Evolutionary conservation across 306 rosid genomes (phyloP), one percentile per base, ranked within the genome.

Genomic region (Gleditsia sinensis): DNA sequence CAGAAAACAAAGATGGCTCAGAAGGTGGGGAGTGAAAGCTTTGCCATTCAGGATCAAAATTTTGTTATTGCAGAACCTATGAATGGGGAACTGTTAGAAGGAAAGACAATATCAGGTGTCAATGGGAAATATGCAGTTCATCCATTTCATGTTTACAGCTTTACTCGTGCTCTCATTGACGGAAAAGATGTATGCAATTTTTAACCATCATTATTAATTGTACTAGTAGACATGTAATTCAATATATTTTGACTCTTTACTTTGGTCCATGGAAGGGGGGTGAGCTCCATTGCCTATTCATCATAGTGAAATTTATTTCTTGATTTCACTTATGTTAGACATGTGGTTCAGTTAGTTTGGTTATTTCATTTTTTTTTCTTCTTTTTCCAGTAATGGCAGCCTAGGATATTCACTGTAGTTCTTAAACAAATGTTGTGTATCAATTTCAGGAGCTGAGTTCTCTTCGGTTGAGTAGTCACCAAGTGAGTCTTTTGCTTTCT

Each of bases 401-500:
- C 64, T 27, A 50, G 34, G 54, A 55, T 54, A 20, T 57, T 34
- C 32, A 74, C 69, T 69, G 33, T 45, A 63, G 77, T 50, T 77
- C 64, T 83, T 56, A 73, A 74, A 51, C 51, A 75, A 53, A 39
- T 71, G 36, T 69, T 53, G 7, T 62, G 46, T 61, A 46, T 55
- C 73, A 51, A 48, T 87, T 76, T 58, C 86, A 94, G 99, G 94
- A 85, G 84, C 78, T 75, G 75, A 78, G 89, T 77, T 86, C 95
- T 69, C 91, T 94, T 76, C 95, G 96, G 71, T 77, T 94, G 81
- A 94, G 96, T 82, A 87, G 97, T 88, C 96, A 90, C 84, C 99
- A 94, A 88, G 91, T 88, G 72, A 88, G 87, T 80, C 96, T 92
- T 69, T 80, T 94, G 89, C 97, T 94, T 81, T 92, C 97, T 45